Evolutionary conservation across 139 green algal genomes (phyloP).

Genomic region (Picocystis salinarum): DNA sequence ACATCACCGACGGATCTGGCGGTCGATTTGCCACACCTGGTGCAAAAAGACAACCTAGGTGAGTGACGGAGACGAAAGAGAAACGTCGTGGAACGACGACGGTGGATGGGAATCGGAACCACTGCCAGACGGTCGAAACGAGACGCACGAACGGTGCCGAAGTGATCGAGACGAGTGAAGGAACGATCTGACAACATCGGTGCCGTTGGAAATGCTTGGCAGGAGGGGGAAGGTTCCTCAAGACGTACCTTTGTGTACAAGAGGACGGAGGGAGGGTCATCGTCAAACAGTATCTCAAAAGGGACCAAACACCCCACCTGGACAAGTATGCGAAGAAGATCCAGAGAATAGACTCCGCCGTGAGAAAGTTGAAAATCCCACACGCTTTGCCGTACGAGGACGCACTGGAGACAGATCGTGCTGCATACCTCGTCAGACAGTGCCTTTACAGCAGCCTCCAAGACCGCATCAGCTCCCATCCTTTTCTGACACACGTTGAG

Average conservation of each 20-base stretch:
- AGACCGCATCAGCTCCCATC: constrained; percentile 67
- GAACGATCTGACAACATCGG: background rate
- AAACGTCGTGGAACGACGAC: background rate
- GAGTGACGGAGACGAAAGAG: constrained; percentile 1
- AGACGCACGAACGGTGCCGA: too few species aligned
- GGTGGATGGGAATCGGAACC: background rate
- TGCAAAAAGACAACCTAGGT: constrained; percentile 51
- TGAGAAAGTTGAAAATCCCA: constrained; percentile 9
- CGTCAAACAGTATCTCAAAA: constrained; percentile 80
- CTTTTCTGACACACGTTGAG: constrained; percentile 73
- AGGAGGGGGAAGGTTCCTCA: constrained; percentile 68
- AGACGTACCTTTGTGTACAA: constrained; percentile 68
- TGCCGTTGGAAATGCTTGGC: constrained; percentile 8
- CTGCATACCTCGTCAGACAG: constrained; percentile 62
- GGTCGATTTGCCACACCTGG: constrained; percentile 38
- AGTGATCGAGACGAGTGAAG: too few species aligned
- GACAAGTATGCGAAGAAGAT: constrained; percentile 8
- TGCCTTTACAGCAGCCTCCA: constrained; percentile 67
- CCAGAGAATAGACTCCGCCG: too few species aligned
- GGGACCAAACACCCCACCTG: constrained; percentile 23
- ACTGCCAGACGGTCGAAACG: background rate
- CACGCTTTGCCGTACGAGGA: constrained; percentile 56
- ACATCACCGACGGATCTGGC: constrained; percentile 26
- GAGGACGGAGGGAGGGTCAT: constrained; percentile 71
- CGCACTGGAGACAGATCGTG: constrained; percentile 43